Percentiles rank a stretch among this genome's conserved stretches.
Conservation (phyloP, 108 stramenopile genomes). For the Skeletonema potamos region DNA sequence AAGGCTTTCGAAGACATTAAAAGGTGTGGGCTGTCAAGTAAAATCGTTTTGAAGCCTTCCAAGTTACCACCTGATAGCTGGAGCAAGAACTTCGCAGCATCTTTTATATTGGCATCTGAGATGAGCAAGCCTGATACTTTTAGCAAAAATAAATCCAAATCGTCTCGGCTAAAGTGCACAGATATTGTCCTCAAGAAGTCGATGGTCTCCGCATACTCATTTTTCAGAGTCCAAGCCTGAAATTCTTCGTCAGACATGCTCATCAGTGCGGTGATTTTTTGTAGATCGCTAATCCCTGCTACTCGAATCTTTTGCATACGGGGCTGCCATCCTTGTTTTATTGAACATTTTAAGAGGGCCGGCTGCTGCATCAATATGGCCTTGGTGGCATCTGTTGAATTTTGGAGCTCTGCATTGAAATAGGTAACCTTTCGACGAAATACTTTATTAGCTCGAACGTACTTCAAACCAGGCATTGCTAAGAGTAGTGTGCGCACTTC, state of each 20-base stretch:
- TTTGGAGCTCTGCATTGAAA: constrained; percentile 8
- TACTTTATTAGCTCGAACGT: constrained; percentile 9
- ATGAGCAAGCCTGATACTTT: not conserved
- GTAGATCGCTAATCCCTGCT: not conserved
- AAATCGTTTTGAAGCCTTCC: not conserved
- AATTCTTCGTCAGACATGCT: constrained; percentile 1
- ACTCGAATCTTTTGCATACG: constrained; percentile 19
- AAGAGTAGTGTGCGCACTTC: constrained; percentile 13
- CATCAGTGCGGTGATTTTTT: not conserved
- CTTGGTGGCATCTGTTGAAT: constrained; percentile 12
- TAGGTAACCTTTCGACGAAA: constrained; percentile 13
- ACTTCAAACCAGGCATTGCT: constrained; percentile 12
- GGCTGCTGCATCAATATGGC: constrained; percentile 11
- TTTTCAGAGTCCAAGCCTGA: constrained; percentile 9
- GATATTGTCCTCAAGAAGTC: not conserved
- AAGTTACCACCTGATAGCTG: not conserved
- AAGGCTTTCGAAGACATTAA: not conserved
- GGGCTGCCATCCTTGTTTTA: constrained; percentile 4
- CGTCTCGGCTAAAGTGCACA: not conserved
- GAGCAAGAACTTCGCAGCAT: not conserved
- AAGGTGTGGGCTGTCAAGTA: not conserved
- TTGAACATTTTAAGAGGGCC: constrained; percentile 13
- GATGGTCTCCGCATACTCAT: not conserved
- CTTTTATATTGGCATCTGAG: not conserved
- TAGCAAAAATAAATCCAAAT: not conserved